These are phyloP conservation scores for Monilinia laxa DNA, from an alignment of 2,329 filamentous ascomycete species.

Conservation along the genomic window DNA sequence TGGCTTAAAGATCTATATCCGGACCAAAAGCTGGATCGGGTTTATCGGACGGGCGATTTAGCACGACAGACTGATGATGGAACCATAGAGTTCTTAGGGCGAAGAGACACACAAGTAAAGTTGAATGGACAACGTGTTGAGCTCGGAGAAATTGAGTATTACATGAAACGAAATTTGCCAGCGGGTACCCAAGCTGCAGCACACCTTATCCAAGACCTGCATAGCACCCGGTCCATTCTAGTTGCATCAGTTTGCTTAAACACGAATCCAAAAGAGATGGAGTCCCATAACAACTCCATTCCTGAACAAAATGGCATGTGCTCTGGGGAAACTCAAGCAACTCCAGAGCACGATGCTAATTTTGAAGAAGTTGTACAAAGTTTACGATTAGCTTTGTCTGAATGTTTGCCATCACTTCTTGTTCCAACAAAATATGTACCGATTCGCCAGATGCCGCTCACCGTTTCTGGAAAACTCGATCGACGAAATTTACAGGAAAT, in stretches of 20 bases:
- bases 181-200: not conserved
- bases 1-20: constrained; percentile 30
- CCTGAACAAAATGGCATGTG: not conserved
- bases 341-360: not conserved
- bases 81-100: not conserved
- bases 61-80: constrained; percentile 1
- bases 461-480: constrained; percentile 40
- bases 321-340: not conserved
- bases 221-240: not conserved
- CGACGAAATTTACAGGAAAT: constrained; percentile 40
- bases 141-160: constrained; percentile 11
- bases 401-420: constrained; percentile 37
- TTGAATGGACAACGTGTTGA: constrained; percentile 1
- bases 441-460: constrained; percentile 36
- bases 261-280: not conserved
- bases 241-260: not conserved
- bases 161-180: constrained; percentile 1
- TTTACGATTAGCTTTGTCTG: not conserved
- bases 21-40: too few relatives aligned
- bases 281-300: not conserved
- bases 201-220: not conserved
- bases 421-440: constrained; percentile 39
- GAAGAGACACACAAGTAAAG: constrained; percentile 5
- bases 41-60: constrained; percentile 2
- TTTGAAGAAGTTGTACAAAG: not conserved